Base-by-base conservation (phyloP, 1,284 basidiomycete genomes). In the Mycosarcoma mackinlayi region DNA sequence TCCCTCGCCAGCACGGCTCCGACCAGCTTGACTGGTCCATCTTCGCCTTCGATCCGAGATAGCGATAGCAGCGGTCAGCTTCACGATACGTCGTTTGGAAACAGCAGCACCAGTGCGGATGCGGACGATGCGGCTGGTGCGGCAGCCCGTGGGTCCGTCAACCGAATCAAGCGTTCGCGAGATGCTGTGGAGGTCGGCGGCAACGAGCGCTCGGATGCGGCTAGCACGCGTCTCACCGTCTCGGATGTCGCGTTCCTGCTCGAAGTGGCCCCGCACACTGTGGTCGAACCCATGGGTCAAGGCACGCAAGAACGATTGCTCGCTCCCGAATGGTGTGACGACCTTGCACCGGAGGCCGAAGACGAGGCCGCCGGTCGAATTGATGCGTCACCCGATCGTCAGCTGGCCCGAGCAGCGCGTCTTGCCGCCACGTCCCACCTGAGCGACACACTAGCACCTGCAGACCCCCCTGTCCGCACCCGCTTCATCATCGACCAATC, bases 221-320 rank as follows among this genome's bases (percentile, higher is more conserved):
- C 40, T 1, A 55, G 46, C 27, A 65, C 61, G 16, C 70, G 73
- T 28, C 63, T 81, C 24, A 70, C 68, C 18, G 62, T 81, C 21
- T 65, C 73, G 3, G 79, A 82, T 38, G 61, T 81, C 28, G 61
- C 72, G 1, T 77, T 81, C 42, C 42, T 80, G 16, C 56, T 82
- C 27, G 70, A 76, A 30, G 54, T 81, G 4, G 66, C 76, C 0
- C 81, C 81, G 18, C 75, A 77, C 35, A 68, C 74, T 0, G 66
- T 80, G 19, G 76, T 82, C 21, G 80, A 82, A 53, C 78, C 81
- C 2, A 61, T 81, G 38, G 81, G 81, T 4, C 71, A 77, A 37
- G 75, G 78, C 7, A 63, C 78, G n/a, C 62, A 72, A 19, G 79
- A 80, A 49, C 67, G 79, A 2, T 57, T 81, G 38, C 59, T 81